phyloP scores from a whole-genome alignment of 768 basidiomycete species.

The Kwoniella pini region DNA sequence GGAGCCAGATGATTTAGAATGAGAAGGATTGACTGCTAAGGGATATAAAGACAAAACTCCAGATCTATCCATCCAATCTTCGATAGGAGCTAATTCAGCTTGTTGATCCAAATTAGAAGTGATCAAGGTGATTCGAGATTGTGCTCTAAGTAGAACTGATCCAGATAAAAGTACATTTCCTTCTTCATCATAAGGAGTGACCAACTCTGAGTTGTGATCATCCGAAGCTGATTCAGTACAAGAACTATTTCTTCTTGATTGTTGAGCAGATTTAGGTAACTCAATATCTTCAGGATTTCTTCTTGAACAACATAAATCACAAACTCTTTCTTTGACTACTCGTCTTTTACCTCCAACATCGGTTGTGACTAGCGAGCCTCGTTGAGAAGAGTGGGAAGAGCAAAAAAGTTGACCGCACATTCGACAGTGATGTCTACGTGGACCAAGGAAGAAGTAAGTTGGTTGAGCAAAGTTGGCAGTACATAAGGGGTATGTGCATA shows the following conservation, averaged over 20 bases:
- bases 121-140: constrained; percentile 13
- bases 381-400: constrained; percentile 30
- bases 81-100: constrained; percentile 36
- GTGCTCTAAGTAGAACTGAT: constrained; percentile 9
- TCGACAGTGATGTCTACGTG: constrained; percentile 46
- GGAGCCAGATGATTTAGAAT: neutral
- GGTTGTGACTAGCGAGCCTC: constrained; percentile 18
- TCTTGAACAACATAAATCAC: constrained; percentile 34
- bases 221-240: constrained; percentile 14
- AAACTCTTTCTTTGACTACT: constrained; percentile 33
- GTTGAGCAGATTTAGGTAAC: constrained; percentile 14
- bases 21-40: constrained; percentile 36
- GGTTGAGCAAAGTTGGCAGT: constrained; percentile 38
- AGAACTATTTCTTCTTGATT: constrained; percentile 20
- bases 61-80: constrained; percentile 44
- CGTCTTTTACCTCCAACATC: constrained; percentile 17
- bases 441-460: constrained; percentile 36
- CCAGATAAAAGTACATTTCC: constrained; percentile 9
- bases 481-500: constrained; percentile 42
- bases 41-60: constrained; percentile 51
- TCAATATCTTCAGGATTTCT: constrained; percentile 5
- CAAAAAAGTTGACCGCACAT: constrained; percentile 44
- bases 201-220: constrained; percentile 21
- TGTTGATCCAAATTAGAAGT: neutral
- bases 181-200: constrained; percentile 29